These are phyloP conservation scores for Talaromyces borbonicus DNA, from an alignment of 495 filamentous ascomycete genomes.

Conservation along the genomic window DNA sequence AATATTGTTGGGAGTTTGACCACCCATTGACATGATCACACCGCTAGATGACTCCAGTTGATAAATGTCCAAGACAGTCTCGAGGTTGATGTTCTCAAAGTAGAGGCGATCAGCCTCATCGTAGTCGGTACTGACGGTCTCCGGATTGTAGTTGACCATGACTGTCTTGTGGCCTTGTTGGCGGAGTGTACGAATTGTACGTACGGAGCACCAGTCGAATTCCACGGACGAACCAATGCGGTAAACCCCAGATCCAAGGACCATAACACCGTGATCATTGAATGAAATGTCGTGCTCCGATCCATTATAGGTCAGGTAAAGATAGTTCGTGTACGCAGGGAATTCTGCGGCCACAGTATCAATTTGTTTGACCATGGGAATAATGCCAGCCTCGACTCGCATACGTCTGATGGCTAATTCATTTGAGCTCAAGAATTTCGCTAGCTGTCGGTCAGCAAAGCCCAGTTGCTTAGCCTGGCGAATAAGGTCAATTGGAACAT, in stretches of 20 bases:
- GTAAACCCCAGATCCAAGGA: constrained; percentile 94
- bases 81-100: constrained; percentile 95
- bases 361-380: constrained; percentile 91
- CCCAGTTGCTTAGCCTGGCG: constrained; percentile 84
- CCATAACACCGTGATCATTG: constrained; percentile 86
- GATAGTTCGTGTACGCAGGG: constrained; percentile 89
- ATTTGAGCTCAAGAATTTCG: constrained; percentile 87
- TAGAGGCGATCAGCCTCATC: constrained; percentile 93
- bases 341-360: constrained; percentile 98
- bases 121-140: constrained; percentile 92
- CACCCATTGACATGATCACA: constrained; percentile 96
- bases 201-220: constrained; percentile 99
- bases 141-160: constrained; percentile 97
- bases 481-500: constrained; percentile 54
- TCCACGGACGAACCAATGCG: constrained; percentile 96
- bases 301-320: constrained; percentile 94
- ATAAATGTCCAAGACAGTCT: constrained; percentile 93
- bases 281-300: constrained; percentile 78
- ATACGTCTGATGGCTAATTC: constrained; percentile 77
- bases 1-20: constrained; percentile 97
- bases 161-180: constrained; percentile 87
- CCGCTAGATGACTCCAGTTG: constrained; percentile 78
- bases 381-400: constrained; percentile 75
- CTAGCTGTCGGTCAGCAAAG: constrained; percentile 87
- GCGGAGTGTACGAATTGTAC: constrained; percentile 86